Conservation (phyloP, 1,139 yeast genomes). For the Geotrichum candidum region DNA sequence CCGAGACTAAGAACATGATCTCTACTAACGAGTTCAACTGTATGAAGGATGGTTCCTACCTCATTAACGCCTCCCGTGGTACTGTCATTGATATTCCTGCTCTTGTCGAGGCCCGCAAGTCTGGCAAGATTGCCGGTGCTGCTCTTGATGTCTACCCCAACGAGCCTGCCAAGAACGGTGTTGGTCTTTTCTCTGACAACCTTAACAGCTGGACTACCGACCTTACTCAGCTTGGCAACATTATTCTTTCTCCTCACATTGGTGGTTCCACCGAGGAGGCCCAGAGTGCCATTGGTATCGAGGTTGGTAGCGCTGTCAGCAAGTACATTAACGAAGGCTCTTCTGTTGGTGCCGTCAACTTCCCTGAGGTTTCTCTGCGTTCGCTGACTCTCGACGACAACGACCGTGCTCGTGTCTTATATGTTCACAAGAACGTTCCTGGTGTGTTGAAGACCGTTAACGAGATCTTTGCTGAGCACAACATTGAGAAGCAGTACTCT, state of each 20-base stretch:
- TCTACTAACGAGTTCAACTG: constrained; percentile 88
- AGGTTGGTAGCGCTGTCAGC: constrained; percentile 79
- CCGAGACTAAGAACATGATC: constrained; percentile 87
- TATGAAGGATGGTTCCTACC: constrained; percentile 93
- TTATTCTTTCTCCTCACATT: constrained; percentile 92
- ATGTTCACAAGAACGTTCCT: constrained; percentile 96
- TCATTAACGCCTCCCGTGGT: constrained; percentile 96
- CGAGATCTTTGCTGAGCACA: constrained; percentile 89
- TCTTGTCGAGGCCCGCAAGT: constrained; percentile 80
- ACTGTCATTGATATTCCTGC: constrained; percentile 96
- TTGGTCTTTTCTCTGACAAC: constrained; percentile 60
- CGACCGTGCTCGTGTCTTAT: constrained; percentile 80
- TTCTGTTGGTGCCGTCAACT: constrained; percentile 94
- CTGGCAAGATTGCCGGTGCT: constrained; percentile 95
- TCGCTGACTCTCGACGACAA: constrained; percentile 84
- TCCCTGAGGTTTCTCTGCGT: constrained; percentile 96
- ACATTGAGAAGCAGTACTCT: constrained; percentile 94
- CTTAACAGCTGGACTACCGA: constrained; percentile 84
- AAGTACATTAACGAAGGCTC: constrained; percentile 95
- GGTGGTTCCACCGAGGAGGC: constrained; percentile 99
- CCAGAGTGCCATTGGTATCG: constrained; percentile 94
- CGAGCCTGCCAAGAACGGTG: constrained; percentile 97
- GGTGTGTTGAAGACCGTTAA: constrained; percentile 98
- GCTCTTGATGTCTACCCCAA: constrained; percentile 95
- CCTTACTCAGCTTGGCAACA: constrained; percentile 74